phyloP scores from a whole-genome alignment of 129 eudicot species.

The Lactuca saligna region DNA sequence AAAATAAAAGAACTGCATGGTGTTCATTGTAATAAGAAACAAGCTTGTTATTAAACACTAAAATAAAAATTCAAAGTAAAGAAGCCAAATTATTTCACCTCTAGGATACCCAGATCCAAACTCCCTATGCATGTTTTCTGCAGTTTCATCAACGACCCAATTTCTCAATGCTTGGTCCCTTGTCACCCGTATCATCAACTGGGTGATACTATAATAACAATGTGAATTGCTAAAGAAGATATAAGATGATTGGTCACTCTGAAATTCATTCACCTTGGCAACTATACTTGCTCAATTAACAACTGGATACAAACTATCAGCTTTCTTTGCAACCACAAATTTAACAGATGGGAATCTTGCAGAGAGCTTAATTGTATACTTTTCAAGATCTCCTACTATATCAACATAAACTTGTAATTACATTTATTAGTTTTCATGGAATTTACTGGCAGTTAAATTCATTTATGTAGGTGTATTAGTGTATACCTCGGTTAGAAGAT shows the following conservation, averaged over 20 bases:
- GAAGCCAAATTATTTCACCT: conserved; percentile 42
- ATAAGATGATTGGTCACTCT: conserved; percentile 5
- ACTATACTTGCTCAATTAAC: conserved; percentile 99
- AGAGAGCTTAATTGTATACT: conserved; percentile 70
- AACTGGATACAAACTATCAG: conserved; percentile 97
- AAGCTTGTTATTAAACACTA: too few relatives aligned
- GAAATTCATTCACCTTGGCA: conserved; percentile 68
- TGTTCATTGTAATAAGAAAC: too few relatives aligned
- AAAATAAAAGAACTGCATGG: too few relatives aligned
- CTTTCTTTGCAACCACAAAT: conserved; percentile 96
- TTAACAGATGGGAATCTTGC: conserved; percentile 75
- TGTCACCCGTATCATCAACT: conserved; percentile 57
- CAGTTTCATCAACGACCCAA: conserved; percentile 86
- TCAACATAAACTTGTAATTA: conserved; percentile 77
- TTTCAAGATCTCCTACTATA: conserved; percentile 92
- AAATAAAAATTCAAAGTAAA: too few relatives aligned
- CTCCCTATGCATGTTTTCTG: conserved; percentile 71
- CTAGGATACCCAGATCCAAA: conserved; percentile 98
- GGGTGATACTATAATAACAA: neutral
- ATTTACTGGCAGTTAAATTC: conserved; percentile 1
- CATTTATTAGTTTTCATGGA: conserved; percentile 13
- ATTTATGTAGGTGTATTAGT: neutral
- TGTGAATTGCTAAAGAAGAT: neutral
- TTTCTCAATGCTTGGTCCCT: conserved; percentile 79
- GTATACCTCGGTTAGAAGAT: conserved; percentile 85